Base-by-base conservation (phyloP, 192 early-diverging fungal genomes). In the Coemansia sp. region DNA sequence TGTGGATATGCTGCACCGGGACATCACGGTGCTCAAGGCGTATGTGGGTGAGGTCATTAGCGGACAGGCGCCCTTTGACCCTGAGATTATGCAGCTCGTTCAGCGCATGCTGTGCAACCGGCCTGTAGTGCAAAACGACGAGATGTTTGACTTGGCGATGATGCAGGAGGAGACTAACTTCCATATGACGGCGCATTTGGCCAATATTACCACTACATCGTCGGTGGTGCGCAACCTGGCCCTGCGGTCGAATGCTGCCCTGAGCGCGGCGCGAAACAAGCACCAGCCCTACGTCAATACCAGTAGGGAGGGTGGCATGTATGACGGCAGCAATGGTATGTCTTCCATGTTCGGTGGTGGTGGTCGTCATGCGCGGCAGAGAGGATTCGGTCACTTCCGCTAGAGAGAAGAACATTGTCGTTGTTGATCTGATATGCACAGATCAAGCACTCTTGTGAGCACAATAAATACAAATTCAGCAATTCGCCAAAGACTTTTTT, bases 121-220 rank as follows among this genome's bases (percentile, higher is more conserved):
- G 57, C 73, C 80, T 13, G 80, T 78, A 3, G 67, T 83, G 35
- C 69, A 62, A 28, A 65, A 65, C 43, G 80, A 83, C 61, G 69
- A 59, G 38, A n/a, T 70, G 47, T 83, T 83, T 55, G 70, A 75
- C 10, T 63, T 75, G 72, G 80, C 80, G 1, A 70, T 69, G 73
- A 53, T 63, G 46, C 80, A 83, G 50, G 80, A 83, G 67, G 76
- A 77, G 52, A 83, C 80, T 17, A 78, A 83, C 67, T 83, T 43
- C 73, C 72, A 78, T 40, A 44, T 83, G 66, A 55, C 64, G 6
- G 19, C 68, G 55, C 78, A 83, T 23, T 40, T 83, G 63, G 58
- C 69, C 10, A 58, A 35, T 23, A 61, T 77, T 23, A 83, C 80
- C 8, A 62, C 37, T 40, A 76, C 70, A 0, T 76, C 62, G 5